These are phyloP conservation scores for Talaromyces sp. DNA, from an alignment of 2,329 filamentous ascomycete genomes.

Conservation along the genomic window DNA sequence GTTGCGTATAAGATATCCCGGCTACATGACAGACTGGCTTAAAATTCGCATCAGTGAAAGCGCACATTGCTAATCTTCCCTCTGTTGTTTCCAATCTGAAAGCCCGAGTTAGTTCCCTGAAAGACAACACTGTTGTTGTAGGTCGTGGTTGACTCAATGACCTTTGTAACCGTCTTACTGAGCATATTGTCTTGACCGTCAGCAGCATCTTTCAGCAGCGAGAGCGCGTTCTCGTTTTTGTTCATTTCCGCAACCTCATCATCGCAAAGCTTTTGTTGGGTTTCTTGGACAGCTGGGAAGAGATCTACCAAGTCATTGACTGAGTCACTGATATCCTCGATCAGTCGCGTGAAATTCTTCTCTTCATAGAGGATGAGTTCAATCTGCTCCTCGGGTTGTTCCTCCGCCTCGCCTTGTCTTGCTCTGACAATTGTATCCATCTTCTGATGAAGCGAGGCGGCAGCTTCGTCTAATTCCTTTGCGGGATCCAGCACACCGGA, in stretches of 20 bases:
- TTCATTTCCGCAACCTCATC: slow-evolving; percentile 18
- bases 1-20: too few species aligned
- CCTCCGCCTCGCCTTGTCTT: slow-evolving; percentile 21
- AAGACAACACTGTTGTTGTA: slow-evolving; percentile 12
- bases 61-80: slow-evolving; percentile 7
- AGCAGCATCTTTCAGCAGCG: slow-evolving; percentile 12
- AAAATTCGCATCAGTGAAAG: too few species aligned
- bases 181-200: slow-evolving; percentile 11
- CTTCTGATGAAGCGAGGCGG: slow-evolving; percentile 21
- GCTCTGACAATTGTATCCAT: slow-evolving; percentile 24
- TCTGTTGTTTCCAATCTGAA: slow-evolving; percentile 12
- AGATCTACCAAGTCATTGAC: slow-evolving; percentile 24
- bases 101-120: slow-evolving; percentile 6
- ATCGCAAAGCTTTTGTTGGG: slow-evolving; percentile 20
- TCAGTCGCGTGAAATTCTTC: slow-evolving; percentile 25
- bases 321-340: slow-evolving; percentile 27
- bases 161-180: slow-evolving; percentile 1
- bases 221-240: not conserved
- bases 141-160: slow-evolving; percentile 5
- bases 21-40: too few species aligned
- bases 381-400: slow-evolving; percentile 15
- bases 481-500: slow-evolving; percentile 3
- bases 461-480: slow-evolving; percentile 19
- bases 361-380: slow-evolving; percentile 28
- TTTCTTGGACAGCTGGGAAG: slow-evolving; percentile 20